These are phyloP conservation scores for Datura wrightii DNA, from an alignment of 257 asterid genomes.

Conservation along the genomic window DNA sequence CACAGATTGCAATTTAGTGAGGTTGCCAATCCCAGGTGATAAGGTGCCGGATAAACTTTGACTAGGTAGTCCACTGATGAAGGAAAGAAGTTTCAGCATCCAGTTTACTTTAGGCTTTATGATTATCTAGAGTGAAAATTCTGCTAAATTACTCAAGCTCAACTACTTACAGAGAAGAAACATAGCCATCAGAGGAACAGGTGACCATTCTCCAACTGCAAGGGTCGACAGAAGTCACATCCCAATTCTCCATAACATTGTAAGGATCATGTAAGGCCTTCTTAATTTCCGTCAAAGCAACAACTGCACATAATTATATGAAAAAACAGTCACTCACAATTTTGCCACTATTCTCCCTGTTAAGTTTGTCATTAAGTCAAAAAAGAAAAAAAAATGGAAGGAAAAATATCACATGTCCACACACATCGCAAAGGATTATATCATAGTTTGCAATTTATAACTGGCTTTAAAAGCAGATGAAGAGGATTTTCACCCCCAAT, in stretches of 20 bases:
- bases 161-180: constrained; percentile 79
- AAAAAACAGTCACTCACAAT: background rate
- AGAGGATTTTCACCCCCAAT: background rate
- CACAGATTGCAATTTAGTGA: constrained; percentile 84
- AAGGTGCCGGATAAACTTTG: constrained; percentile 81
- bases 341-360: too few relatives aligned
- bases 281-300: constrained; percentile 86
- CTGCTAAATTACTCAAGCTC: background rate
- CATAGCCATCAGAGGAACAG: constrained; percentile 81
- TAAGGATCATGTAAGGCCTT: constrained; percentile 73
- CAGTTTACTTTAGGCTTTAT: background rate
- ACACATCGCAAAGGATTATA: background rate
- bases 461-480: background rate
- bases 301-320: constrained; percentile 58
- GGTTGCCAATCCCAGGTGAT: constrained; percentile 87
- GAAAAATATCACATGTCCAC: too few relatives aligned
- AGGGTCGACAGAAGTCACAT: constrained; percentile 94
- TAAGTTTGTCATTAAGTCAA: too few relatives aligned
- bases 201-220: constrained; percentile 99
- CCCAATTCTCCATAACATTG: constrained; percentile 92
- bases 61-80: constrained; percentile 78
- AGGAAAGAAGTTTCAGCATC: constrained; percentile 26
- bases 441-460: background rate
- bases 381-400: too few relatives aligned
- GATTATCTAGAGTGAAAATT: background rate